These are phyloP conservation scores for Fusarium coicis DNA, from an alignment of 2,329 filamentous ascomycete species.

Conservation along the genomic window DNA sequence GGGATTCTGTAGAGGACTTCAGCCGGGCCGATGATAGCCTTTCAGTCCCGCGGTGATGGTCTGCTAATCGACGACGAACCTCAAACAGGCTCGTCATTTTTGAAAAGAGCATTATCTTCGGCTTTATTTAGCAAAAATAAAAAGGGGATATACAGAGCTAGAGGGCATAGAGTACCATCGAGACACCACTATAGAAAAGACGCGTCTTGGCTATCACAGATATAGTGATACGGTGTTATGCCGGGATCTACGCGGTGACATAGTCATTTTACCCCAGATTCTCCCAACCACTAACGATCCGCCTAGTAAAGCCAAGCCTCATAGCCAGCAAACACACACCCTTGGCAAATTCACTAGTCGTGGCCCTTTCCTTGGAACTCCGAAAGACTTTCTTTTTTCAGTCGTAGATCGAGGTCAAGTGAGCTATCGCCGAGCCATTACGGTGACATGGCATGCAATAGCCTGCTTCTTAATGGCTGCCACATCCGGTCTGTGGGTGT, in stretches of 20 bases:
- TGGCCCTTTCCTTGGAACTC: neutral
- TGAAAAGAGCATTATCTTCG: neutral
- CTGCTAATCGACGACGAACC: conserved; percentile 11
- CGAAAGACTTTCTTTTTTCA: neutral
- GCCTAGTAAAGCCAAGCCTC: neutral
- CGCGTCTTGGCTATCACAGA: conserved; percentile 19
- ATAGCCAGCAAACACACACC: neutral
- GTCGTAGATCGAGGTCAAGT: conserved; percentile 11
- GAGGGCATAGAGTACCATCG: conserved; percentile 9
- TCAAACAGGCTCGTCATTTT: too few relatives aligned
- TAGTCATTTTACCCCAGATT: conserved; percentile 12
- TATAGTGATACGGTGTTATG: conserved; percentile 4
- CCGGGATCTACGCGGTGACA: neutral
- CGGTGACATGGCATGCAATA: conserved; percentile 34
- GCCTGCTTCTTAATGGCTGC: conserved; percentile 11
- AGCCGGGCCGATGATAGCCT: conserved; percentile 60
- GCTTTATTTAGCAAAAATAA: neutral
- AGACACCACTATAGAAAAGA: conserved; percentile 17
- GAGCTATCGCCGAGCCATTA: conserved; percentile 31
- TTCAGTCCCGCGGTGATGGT: conserved; percentile 58
- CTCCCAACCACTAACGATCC: neutral
- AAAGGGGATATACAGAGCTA: neutral
- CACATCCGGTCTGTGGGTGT: conserved; percentile 27
- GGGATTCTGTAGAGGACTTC: conserved; percentile 59
- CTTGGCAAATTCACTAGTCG: neutral